Percentiles rank a stretch among this genome's conserved stretches.
These are phyloP conservation scores for Cyberlindnera mrakii DNA, from an alignment of 805 yeast genomes.

Conservation along the genomic window DNA sequence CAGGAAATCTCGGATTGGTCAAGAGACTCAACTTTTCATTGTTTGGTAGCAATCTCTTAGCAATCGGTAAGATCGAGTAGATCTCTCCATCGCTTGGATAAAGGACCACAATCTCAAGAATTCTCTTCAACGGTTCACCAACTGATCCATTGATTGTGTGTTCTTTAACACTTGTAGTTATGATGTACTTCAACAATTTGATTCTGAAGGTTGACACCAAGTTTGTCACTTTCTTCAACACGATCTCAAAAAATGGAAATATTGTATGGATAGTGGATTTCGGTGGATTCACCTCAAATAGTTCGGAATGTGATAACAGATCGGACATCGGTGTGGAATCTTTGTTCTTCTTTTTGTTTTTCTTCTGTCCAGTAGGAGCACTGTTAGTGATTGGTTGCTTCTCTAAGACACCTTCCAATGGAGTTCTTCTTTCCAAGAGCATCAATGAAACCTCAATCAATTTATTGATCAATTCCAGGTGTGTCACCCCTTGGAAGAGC, in stretches of 20 bases:
- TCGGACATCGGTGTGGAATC: constrained; percentile 55
- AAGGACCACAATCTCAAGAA: constrained; percentile 52
- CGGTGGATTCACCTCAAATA: constrained; percentile 42
- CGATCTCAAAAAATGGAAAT: constrained; percentile 38
- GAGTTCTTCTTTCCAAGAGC: constrained; percentile 28
- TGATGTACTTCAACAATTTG: constrained; percentile 43
- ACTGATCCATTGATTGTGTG: constrained; percentile 24
- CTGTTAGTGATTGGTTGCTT: constrained; percentile 25
- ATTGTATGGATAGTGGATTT: constrained; percentile 26
- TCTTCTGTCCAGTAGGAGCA: constrained; percentile 20
- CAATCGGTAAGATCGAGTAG: constrained; percentile 67
- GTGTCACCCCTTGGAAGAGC: constrained; percentile 37
- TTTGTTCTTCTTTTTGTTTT: constrained; percentile 37
- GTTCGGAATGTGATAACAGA: constrained; percentile 56
- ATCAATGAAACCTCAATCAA: constrained; percentile 52
- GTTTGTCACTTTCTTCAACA: constrained; percentile 40
- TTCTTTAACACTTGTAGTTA: constrained; percentile 32
- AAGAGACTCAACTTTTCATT: constrained; percentile 52
- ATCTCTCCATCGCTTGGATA: constrained; percentile 60
- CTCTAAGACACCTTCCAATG: constrained; percentile 24
- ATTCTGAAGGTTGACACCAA: constrained; percentile 61
- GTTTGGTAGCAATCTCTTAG: constrained; percentile 41
- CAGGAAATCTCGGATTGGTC: constrained; percentile 73
- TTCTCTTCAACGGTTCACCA: constrained; percentile 24
- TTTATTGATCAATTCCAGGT: constrained; percentile 46